Percentiles rank a stretch among this genome's conserved stretches.
These are phyloP conservation scores for Talinum fruticosum DNA, from an alignment of 148 eudicot species.

Conservation along the genomic window DNA sequence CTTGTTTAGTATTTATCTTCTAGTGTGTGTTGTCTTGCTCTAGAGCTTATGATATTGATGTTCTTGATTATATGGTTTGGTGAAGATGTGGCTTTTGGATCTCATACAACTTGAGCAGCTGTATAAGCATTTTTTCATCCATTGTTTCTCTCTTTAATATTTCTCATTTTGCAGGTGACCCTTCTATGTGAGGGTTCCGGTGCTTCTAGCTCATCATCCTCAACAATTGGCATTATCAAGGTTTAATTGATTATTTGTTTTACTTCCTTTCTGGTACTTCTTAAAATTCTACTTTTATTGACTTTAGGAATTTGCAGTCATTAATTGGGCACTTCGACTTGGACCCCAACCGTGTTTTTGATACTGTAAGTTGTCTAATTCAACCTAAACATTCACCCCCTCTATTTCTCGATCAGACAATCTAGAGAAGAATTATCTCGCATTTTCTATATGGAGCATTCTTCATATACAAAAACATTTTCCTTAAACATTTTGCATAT, in stretches of 20 bases:
- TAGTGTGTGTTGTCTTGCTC: not conserved
- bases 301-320: conserved; percentile 54
- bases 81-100: not conserved
- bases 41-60: not conserved
- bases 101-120: not conserved
- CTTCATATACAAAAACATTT: no score
- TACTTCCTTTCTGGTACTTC: not conserved
- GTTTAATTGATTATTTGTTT: conserved; percentile 34
- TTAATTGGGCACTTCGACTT: conserved; percentile 96
- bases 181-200: conserved; percentile 89
- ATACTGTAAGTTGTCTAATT: conserved; percentile 68
- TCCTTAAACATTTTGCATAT: no score
- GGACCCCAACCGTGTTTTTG: conserved; percentile 98
- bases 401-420: not conserved
- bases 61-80: not conserved
- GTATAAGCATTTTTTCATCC: not conserved
- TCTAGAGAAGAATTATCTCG: not conserved
- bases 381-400: not conserved
- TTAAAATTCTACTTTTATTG: not conserved
- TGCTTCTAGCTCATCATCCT: conserved; percentile 60
- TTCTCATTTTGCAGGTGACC: conserved; percentile 62
- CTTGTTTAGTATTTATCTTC: conserved; percentile 1
- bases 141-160: conserved; percentile 11
- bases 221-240: conserved; percentile 90
- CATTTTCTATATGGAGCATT: not conserved